A percentile compares a stretch with the other conserved stretches of the same genome.
Evolutionary conservation across 495 filamentous ascomycete genomes (phyloP).

Genomic region (Aspergillus sclerotioniger): DNA sequence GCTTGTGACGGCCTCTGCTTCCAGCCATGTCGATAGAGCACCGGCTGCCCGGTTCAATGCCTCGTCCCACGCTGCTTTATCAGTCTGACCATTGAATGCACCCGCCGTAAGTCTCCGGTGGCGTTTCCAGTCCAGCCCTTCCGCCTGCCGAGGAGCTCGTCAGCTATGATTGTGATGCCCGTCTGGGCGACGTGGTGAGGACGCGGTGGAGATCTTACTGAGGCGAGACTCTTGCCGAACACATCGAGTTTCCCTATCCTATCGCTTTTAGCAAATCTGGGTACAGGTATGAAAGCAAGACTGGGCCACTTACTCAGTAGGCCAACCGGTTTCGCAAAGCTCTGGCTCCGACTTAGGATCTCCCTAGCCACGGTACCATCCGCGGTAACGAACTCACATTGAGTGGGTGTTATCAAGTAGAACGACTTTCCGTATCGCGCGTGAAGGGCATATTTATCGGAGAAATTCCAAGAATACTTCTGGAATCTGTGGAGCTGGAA

Average conservation of each 20-base stretch:
- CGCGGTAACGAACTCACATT: conserved; percentile 4
- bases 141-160: background rate
- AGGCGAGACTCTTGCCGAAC: conserved; percentile 9
- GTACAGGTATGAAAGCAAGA: background rate
- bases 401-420: conserved; percentile 4
- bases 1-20: background rate
- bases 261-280: background rate
- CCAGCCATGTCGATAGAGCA: background rate
- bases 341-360: conserved; percentile 6
- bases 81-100: conserved; percentile 6
- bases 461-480: conserved; percentile 4
- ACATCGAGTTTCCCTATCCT: background rate
- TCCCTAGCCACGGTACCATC: conserved; percentile 4
- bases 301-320: background rate
- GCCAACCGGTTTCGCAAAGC: conserved; percentile 6
- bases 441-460: conserved; percentile 9
- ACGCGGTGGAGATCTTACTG: background rate
- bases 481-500: background rate
- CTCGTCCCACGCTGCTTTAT: conserved; percentile 8
- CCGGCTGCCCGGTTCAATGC: background rate
- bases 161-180: background rate
- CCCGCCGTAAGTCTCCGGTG: conserved; percentile 6
- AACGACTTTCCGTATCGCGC: conserved; percentile 3
- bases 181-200: background rate
- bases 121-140: conserved; percentile 10